A percentile compares a stretch with the other conserved stretches of the same genome.
These are phyloP conservation scores for Dendrobium catenatum DNA, from an alignment of 106 monocot genomes.

Conservation along the genomic window DNA sequence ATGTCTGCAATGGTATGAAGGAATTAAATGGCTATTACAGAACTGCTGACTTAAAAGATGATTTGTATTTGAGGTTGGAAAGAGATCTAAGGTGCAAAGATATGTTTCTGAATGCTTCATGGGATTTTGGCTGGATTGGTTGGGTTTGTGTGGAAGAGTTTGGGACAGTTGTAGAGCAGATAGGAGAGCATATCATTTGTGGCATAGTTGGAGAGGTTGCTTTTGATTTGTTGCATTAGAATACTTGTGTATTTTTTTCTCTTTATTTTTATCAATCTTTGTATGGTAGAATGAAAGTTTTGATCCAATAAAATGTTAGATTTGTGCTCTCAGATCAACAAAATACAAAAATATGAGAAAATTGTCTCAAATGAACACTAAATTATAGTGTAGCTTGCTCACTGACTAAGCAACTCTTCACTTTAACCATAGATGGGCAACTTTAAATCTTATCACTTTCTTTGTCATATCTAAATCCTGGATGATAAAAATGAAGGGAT, in stretches of 20 bases:
- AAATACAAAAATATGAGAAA: too few species aligned
- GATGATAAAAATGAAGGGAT: too few species aligned
- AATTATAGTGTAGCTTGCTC: too few species aligned
- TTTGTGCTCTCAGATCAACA: too few species aligned
- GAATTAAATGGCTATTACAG: slow-evolving; percentile 10
- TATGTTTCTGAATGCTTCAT: slow-evolving; percentile 15
- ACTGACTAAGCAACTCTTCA: too few species aligned
- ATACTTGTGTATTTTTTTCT: background rate
- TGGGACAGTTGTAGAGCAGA: slow-evolving; percentile 9
- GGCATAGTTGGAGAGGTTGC: slow-evolving; percentile 26
- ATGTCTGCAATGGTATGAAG: slow-evolving; percentile 16
- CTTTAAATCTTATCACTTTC: too few species aligned
- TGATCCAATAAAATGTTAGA: too few species aligned
- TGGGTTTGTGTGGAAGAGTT: slow-evolving; percentile 21
- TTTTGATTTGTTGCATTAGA: slow-evolving; percentile 15
- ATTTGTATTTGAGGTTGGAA: slow-evolving; percentile 24
- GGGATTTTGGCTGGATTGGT: slow-evolving; percentile 39
- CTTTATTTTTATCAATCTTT: too few species aligned
- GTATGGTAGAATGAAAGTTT: too few species aligned
- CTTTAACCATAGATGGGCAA: too few species aligned
- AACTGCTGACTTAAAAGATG: slow-evolving; percentile 4
- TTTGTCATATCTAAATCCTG: too few species aligned
- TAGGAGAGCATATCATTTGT: slow-evolving; percentile 20
- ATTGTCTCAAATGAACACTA: too few species aligned
- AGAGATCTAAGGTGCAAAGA: slow-evolving; percentile 34